Evolutionary conservation across 331 rosid genomes (phyloP).

Genomic region (Malus hybrid): DNA sequence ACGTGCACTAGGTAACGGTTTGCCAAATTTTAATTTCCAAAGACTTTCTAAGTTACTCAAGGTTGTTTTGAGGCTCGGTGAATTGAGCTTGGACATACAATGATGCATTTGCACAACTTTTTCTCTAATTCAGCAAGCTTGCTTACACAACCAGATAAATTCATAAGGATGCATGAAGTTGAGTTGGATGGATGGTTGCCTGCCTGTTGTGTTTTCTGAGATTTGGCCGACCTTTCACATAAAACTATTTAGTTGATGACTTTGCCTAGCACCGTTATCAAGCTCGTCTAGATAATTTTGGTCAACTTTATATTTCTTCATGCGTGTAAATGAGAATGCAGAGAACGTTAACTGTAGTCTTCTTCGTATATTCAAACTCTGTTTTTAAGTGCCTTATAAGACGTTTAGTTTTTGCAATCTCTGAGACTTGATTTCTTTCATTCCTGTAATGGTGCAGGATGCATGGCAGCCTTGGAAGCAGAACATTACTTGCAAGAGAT

Average conservation of each 20-base stretch:
- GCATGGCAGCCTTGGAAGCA: conserved; percentile 97
- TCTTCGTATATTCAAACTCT: neutral
- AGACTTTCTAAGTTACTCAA: neutral
- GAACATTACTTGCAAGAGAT: conserved; percentile 78
- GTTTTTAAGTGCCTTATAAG: neutral
- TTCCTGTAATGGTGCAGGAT: conserved; percentile 25
- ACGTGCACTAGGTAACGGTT: neutral
- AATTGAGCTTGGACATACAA: neutral
- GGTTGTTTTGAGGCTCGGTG: neutral
- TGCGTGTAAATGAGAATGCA: neutral
- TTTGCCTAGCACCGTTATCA: neutral
- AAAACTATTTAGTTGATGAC: neutral
- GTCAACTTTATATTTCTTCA: neutral
- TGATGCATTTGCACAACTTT: neutral
- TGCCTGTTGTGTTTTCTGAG: neutral
- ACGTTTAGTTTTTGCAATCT: neutral
- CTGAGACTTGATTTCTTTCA: too few relatives aligned
- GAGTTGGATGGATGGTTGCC: neutral
- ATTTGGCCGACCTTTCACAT: neutral
- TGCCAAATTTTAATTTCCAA: too few relatives aligned
- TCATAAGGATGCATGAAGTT: neutral
- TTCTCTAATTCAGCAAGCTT: neutral
- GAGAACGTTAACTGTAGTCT: neutral
- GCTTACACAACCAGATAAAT: neutral
- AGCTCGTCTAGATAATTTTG: neutral